A percentile compares a stretch with the other conserved stretches of the same genome.
phyloP scores from a whole-genome alignment of 2,329 filamentous ascomycete species.

The Epichloe glyceriae region DNA sequence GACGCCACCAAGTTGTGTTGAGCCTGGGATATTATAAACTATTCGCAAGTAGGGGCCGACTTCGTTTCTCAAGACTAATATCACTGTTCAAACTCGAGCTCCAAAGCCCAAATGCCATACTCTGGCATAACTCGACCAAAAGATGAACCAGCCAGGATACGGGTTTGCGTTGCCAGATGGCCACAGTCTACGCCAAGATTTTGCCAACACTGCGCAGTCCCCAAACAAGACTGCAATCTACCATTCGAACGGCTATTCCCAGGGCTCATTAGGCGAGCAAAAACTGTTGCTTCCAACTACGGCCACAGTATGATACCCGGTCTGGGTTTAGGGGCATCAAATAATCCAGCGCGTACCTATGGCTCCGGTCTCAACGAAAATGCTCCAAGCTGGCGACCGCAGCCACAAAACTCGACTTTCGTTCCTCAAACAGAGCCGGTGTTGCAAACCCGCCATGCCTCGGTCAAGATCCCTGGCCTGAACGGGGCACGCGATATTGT shows the following conservation, averaged over 20 bases:
- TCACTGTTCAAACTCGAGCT: neutral
- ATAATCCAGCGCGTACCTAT: slow-evolving; percentile 9
- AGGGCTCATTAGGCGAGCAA: slow-evolving; percentile 2
- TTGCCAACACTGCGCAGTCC: slow-evolving; percentile 9
- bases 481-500: slow-evolving; percentile 7
- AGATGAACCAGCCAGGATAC: slow-evolving; percentile 19
- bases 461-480: slow-evolving; percentile 4
- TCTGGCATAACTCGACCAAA: slow-evolving; percentile 2
- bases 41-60: too few species aligned
- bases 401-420: neutral
- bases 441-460: neutral
- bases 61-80: too few species aligned
- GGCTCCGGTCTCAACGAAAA: slow-evolving; percentile 7
- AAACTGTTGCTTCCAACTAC: slow-evolving; percentile 13
- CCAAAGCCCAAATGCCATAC: neutral
- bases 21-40: neutral
- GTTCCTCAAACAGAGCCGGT: neutral
- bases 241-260: neutral
- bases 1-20: neutral
- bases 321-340: slow-evolving; percentile 17
- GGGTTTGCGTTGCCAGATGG: slow-evolving; percentile 13
- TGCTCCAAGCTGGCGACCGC: neutral
- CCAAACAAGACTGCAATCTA: slow-evolving; percentile 7
- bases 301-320: slow-evolving; percentile 20
- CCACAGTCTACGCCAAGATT: slow-evolving; percentile 12